Conservation (phyloP, 179 eudicot species). For the Silene vulgaris region DNA sequence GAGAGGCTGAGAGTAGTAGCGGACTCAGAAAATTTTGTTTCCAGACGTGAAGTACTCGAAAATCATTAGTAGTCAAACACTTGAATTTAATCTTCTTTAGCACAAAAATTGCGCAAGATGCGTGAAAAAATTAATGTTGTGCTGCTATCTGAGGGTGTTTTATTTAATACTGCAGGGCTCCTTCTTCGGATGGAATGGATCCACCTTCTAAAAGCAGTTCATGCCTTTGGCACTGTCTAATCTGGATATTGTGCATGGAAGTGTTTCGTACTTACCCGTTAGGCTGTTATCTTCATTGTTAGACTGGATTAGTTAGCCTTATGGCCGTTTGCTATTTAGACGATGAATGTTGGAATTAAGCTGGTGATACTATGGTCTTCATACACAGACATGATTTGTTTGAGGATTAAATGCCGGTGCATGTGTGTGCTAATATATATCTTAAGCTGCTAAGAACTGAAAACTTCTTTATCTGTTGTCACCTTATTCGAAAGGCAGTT, state of each 20-base stretch:
- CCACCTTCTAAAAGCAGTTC: slow-evolving; percentile 48
- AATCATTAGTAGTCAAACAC: too few relatives aligned
- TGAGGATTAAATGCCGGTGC: not conserved
- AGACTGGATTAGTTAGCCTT: not conserved
- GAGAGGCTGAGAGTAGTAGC: not conserved
- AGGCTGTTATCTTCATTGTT: slow-evolving; percentile 5
- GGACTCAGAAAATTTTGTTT: not conserved
- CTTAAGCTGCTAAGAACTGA: too few relatives aligned
- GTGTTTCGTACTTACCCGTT: slow-evolving; percentile 3
- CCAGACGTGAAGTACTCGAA: too few relatives aligned
- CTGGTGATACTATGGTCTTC: not conserved
- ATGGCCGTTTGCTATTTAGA: slow-evolving; percentile 2
- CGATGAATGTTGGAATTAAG: slow-evolving; percentile 4
- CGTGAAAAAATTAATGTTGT: not conserved
- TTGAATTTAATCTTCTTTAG: too few relatives aligned
- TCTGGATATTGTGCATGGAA: slow-evolving; percentile 10
- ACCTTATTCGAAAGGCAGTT: too few relatives aligned
- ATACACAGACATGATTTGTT: not conserved
- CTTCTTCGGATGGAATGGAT: slow-evolving; percentile 75
- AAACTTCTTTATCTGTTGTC: too few relatives aligned
- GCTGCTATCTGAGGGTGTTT: not conserved
- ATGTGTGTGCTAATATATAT: too few relatives aligned
- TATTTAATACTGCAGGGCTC: slow-evolving; percentile 48
- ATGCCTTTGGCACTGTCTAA: too few relatives aligned
- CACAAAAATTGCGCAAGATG: too few relatives aligned